Base-by-base conservation (phyloP, 2,329 filamentous ascomycete species). In the Venturia asperata region DNA sequence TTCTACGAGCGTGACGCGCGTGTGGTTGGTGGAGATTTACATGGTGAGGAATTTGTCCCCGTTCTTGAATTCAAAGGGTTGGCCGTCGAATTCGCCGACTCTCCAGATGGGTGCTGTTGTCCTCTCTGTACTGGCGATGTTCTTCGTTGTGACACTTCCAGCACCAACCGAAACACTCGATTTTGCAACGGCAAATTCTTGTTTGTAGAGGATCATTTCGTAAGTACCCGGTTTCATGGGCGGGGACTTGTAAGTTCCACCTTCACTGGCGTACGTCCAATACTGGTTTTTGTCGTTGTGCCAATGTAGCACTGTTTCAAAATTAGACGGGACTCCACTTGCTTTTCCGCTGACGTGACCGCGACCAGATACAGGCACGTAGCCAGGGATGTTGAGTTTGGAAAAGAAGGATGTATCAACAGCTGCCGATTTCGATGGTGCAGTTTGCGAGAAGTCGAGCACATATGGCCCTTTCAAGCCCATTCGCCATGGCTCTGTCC, bases 171-270 rank as follows among this genome's bases (percentile, higher is more conserved):
- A 70, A 19, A 75, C 72, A 43, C 74, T 77, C 30, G 77, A 74
- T 2, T 78, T 78, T 4, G 81, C 82, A 10, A 86, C 82, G 67
- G 80, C 77, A 70, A 81, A 81, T 71, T 87, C 84, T 21, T 77
- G 80, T 68, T 85, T 83, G 74, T 86, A 87, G 45, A 88, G 79
- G 5, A 86, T 81, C 80, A 87, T 86, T n/a, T 83, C 87, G 75
- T 88, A 88, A 0, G 83, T 86, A 39, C 86, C 86, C 0, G 85
- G 83, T 70, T 85, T 86, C 86, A 89, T 88, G 65, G 80, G 76
- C 0, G 86, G 86, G 0, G 85, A 87, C 2, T 81, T 86, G 74
- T 86, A 89, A 15, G 77, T 77, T 11, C 85, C 85, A 56, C 74
- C 77, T 27, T 79, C 79, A 10, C 77, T 77, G 24, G 84, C 81